phyloP scores from a whole-genome alignment of 2,329 filamentous ascomycete genomes.

The Pezicula carpinea region DNA sequence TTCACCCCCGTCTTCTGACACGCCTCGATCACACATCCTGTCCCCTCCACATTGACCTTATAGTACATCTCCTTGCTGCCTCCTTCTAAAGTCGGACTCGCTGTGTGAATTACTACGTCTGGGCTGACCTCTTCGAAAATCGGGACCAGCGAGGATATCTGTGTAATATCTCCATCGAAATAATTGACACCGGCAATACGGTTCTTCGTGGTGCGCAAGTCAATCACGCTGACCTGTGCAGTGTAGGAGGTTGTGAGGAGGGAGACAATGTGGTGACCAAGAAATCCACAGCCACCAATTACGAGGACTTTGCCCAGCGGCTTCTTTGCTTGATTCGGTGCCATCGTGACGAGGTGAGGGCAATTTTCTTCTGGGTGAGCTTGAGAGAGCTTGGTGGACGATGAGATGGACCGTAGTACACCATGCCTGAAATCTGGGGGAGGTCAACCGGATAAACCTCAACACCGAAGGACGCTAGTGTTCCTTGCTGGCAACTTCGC shows the following conservation, averaged over 20 bases:
- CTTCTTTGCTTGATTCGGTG: constrained; percentile 13
- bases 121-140: constrained; percentile 66
- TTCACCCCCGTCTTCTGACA: constrained; percentile 67
- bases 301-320: constrained; percentile 67
- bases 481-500: too few relatives aligned
- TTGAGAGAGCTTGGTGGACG: too few relatives aligned
- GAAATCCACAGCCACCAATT: constrained; percentile 79
- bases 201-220: constrained; percentile 68
- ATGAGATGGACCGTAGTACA: too few relatives aligned
- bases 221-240: constrained; percentile 61
- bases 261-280: constrained; percentile 77
- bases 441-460: too few relatives aligned
- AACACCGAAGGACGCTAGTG: too few relatives aligned
- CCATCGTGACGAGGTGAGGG: constrained; percentile 5
- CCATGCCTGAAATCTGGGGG: too few relatives aligned
- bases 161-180: constrained; percentile 74
- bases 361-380: too few relatives aligned
- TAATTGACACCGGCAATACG: constrained; percentile 59
- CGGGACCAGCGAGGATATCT: constrained; percentile 52
- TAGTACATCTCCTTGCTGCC: constrained; percentile 60
- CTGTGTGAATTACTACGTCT: constrained; percentile 87
- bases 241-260: constrained; percentile 59
- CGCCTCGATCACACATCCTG: constrained; percentile 70
- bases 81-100: constrained; percentile 58
- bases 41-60: constrained; percentile 86